These are phyloP conservation scores for Boletellus ananiceps DNA, from an alignment of 768 basidiomycete species.

Conservation along the genomic window DNA sequence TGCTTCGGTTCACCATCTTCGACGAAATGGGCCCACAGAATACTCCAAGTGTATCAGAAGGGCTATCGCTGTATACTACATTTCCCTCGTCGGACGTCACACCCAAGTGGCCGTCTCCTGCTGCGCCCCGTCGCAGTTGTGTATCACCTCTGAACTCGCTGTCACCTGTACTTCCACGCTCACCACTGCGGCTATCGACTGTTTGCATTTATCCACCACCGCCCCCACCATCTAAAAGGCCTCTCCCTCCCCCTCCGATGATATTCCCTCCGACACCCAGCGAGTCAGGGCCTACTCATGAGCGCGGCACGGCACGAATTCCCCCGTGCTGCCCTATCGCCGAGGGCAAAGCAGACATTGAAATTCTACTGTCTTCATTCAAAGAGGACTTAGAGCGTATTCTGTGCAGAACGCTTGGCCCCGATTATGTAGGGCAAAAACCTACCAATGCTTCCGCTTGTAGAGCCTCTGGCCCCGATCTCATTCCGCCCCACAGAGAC, in stretches of 20 bases:
- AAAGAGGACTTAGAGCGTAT: conserved; percentile 49
- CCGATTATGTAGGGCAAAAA: conserved; percentile 2
- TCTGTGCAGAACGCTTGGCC: conserved; percentile 36
- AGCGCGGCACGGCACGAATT: background rate
- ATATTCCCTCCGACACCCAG: background rate
- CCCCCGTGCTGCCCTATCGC: conserved; percentile 41
- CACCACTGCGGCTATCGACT: conserved; percentile 20
- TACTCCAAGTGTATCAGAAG: conserved; percentile 18
- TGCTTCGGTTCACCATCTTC: conserved; percentile 58
- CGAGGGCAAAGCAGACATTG: conserved; percentile 47
- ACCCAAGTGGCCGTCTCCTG: background rate
- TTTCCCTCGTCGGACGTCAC: background rate
- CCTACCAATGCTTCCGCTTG: background rate
- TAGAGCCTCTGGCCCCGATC: background rate
- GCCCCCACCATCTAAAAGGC: conserved; percentile 9
- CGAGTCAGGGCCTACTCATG: background rate
- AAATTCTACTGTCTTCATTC: conserved; percentile 45
- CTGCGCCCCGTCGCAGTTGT: background rate
- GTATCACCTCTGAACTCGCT: background rate
- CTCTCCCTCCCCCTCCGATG: conserved; percentile 1
- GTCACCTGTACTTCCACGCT: conserved; percentile 11
- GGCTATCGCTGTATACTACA: conserved; percentile 6
- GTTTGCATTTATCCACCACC: conserved; percentile 14
- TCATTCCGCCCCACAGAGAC: background rate
- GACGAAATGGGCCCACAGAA: conserved; percentile 44